Evolutionary conservation across 768 basidiomycete species (phyloP).

Genomic region (Sistotremastrum suecicum): DNA sequence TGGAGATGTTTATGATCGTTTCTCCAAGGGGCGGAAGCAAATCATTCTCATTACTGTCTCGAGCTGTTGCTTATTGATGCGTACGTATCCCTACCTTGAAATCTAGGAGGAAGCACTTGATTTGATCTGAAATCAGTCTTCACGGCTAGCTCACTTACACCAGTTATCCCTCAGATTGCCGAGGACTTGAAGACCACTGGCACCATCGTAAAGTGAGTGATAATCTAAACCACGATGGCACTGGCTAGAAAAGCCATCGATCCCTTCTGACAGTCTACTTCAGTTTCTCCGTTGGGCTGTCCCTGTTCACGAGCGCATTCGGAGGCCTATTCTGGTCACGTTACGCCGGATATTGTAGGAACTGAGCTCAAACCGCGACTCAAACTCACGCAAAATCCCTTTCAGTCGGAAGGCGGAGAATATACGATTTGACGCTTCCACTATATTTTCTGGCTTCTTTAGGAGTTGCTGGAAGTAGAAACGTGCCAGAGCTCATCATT

Average conservation of each 20-base stretch:
- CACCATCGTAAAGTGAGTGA: slow-evolving; percentile 37
- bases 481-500: slow-evolving; percentile 33
- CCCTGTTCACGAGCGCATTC: slow-evolving; percentile 29
- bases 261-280: background rate
- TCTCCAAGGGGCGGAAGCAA: slow-evolving; percentile 36
- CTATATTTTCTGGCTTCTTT: slow-evolving; percentile 43
- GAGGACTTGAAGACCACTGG: slow-evolving; percentile 44
- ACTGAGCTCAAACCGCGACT: background rate
- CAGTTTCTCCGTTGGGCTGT: slow-evolving; percentile 38
- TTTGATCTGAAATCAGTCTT: slow-evolving; percentile 32
- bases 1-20: slow-evolving; percentile 41
- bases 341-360: slow-evolving; percentile 35
- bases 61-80: background rate
- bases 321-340: slow-evolving; percentile 39
- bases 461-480: slow-evolving; percentile 36
- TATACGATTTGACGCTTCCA: slow-evolving; percentile 48
- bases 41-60: slow-evolving; percentile 23
- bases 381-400: background rate
- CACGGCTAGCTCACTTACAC: slow-evolving; percentile 54
- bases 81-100: no score
- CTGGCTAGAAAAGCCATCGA: background rate
- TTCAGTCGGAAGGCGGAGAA: slow-evolving; percentile 47
- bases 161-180: slow-evolving; percentile 62
- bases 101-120: background rate
- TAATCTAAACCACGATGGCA: background rate